Conservation (phyloP, 352 stramenopile species). For the Pilasporangium apinafurcum region DNA sequence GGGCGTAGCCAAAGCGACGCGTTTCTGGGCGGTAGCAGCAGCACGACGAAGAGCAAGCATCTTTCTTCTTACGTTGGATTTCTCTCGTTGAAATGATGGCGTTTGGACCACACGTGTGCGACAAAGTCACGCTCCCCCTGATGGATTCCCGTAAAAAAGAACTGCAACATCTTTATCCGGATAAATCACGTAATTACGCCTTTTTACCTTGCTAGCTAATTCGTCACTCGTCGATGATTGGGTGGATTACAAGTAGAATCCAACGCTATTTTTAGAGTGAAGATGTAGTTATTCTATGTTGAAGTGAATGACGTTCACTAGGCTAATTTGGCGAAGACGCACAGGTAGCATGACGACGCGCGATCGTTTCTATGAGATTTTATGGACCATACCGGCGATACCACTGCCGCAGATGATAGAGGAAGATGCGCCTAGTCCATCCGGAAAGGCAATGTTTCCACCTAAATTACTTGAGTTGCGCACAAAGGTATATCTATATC, state of each 20-base stretch:
- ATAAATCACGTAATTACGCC: too few relatives aligned
- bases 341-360: not conserved
- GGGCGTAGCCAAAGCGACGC: constrained; percentile 38
- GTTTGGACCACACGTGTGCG: too few relatives aligned
- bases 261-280: too few relatives aligned
- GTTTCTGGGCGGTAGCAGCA: constrained; percentile 27
- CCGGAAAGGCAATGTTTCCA: not conserved
- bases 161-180: too few relatives aligned
- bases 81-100: not conserved
- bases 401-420: constrained; percentile 14
- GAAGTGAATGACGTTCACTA: too few relatives aligned
- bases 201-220: too few relatives aligned
- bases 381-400: constrained; percentile 25
- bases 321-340: too few relatives aligned
- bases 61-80: constrained; percentile 7
- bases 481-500: not conserved
- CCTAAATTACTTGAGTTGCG: constrained; percentile 1
- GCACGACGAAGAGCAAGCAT: constrained; percentile 72
- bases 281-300: too few relatives aligned
- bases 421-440: not conserved
- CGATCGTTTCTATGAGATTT: constrained; percentile 25
- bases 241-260: too few relatives aligned
- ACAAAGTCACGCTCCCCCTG: too few relatives aligned
- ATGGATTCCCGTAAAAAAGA: too few relatives aligned
- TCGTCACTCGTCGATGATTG: too few relatives aligned